A percentile compares a stretch with the other conserved stretches of the same genome.
Evolutionary conservation across 495 filamentous ascomycete genomes (phyloP).

Genomic region (Tuber borchii): DNA sequence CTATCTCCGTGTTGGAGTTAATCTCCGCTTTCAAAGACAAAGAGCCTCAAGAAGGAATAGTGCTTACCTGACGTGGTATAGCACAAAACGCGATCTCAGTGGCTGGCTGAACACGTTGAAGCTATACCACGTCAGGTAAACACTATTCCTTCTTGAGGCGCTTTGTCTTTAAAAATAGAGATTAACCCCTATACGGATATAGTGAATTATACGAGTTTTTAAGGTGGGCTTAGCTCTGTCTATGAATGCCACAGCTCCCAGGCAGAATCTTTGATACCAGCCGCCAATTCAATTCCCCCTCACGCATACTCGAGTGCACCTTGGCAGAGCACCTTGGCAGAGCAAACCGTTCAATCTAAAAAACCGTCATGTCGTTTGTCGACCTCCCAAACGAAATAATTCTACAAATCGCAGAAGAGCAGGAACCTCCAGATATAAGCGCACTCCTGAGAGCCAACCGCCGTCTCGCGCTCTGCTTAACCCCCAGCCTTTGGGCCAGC

Average conservation of each 20-base stretch:
- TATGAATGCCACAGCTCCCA: background rate
- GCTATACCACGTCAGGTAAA: background rate
- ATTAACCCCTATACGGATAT: background rate
- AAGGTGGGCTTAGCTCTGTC: background rate
- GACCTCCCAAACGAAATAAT: conserved; percentile 17
- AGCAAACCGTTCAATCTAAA: background rate
- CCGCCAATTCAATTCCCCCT: background rate
- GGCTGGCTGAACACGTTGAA: background rate
- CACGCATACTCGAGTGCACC: background rate
- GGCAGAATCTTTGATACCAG: background rate
- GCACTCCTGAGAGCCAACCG: conserved; percentile 9
- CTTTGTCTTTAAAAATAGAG: background rate
- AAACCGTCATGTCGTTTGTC: conserved; percentile 5
- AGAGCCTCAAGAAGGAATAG: background rate
- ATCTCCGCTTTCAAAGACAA: background rate
- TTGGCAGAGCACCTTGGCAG: background rate
- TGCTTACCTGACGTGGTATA: background rate
- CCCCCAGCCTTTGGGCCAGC: background rate
- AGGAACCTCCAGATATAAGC: conserved; percentile 2
- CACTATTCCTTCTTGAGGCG: background rate
- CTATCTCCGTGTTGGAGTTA: background rate
- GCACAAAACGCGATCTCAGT: background rate
- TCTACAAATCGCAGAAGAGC: conserved; percentile 1
- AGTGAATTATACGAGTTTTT: background rate
- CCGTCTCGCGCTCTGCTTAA: conserved; percentile 6